Conservation (phyloP, 2,329 filamentous ascomycete species). For the Hirsutella thompsonii region DNA sequence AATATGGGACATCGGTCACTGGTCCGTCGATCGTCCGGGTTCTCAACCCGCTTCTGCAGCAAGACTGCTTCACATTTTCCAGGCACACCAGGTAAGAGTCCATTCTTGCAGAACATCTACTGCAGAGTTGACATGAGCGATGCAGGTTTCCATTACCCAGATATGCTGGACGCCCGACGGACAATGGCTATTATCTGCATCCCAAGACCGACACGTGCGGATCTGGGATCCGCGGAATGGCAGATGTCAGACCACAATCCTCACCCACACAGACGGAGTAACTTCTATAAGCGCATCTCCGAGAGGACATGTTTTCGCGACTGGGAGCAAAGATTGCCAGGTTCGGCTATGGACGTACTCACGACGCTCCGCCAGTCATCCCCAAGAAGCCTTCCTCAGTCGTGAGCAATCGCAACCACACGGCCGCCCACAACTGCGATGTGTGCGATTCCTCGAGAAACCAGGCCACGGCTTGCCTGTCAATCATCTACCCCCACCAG, state of each 20-base stretch:
- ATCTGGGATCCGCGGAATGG: background rate
- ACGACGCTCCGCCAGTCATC: background rate
- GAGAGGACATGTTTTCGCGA: background rate
- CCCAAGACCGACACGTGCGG: background rate
- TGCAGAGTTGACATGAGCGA: background rate
- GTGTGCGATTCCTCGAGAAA: background rate
- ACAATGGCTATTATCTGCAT: background rate
- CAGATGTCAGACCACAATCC: background rate
- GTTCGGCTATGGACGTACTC: background rate
- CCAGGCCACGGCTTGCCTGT: background rate
- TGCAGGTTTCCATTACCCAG: background rate
- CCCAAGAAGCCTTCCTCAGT: background rate
- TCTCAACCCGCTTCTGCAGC: background rate
- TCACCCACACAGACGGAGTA: background rate
- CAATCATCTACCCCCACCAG: background rate
- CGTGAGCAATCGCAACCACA: too few species aligned
- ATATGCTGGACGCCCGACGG: background rate
- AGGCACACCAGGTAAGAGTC: background rate
- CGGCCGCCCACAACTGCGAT: too few species aligned
- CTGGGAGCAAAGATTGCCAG: background rate
- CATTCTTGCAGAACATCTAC: background rate
- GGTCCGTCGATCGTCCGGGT: background rate
- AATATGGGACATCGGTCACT: background rate
- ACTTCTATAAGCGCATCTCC: background rate
- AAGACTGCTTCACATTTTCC: background rate